Base-by-base conservation (phyloP, 1,284 basidiomycete genomes). In the Boletellus deceptivus region DNA sequence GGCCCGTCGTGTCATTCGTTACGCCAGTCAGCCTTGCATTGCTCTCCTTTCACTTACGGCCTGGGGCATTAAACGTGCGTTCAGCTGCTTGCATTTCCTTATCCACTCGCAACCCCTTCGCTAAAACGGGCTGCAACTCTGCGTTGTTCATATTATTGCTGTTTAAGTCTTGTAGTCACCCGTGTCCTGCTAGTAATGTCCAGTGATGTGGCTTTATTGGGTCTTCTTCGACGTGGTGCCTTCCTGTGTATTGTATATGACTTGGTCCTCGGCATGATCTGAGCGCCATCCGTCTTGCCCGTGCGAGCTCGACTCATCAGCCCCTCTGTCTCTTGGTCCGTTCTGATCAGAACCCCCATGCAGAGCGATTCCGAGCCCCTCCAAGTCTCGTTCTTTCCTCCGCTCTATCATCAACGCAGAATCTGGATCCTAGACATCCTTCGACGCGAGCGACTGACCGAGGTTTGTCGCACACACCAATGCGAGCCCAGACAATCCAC, bases 331-430 rank as follows among this genome's bases (percentile, higher is more conserved):
- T 18, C 5, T 29, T 13, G 29, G 48, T 46, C 46, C 39, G 18
- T 29, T 10, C 43, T 6, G 31, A 43, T 46, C 42, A 38, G n/a
- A n/a, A n/a, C n/a, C n/a, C n/a, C 25, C 50, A 67, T 65, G 63
- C 41, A 55, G 34, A 43, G 31, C 35, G 46, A 49, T 33, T n/a
- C 5, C 46, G 54, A 53, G 50, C 75, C 81, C 52, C 69, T 81
- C 27, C 71, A 65, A 55, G 84, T 89, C n/a, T 80, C 78, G 0
- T 92, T 92, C 69, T 75, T 80, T 52, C 89, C 89, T n/a, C 80
- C 82, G 0, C 73, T 92, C 16, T 78, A 77, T 56, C 75, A 86
- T 18, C 84, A 90, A 60, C 73, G 89, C 38, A 75, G 84, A 47
- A 81, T 83, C 50, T 90, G 86, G 84, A 76, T 89, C 18, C 71